Percentiles rank a stretch among this genome's conserved stretches.
Conservation (phyloP, 495 filamentous ascomycete species). For the Podospora appendiculata region DNA sequence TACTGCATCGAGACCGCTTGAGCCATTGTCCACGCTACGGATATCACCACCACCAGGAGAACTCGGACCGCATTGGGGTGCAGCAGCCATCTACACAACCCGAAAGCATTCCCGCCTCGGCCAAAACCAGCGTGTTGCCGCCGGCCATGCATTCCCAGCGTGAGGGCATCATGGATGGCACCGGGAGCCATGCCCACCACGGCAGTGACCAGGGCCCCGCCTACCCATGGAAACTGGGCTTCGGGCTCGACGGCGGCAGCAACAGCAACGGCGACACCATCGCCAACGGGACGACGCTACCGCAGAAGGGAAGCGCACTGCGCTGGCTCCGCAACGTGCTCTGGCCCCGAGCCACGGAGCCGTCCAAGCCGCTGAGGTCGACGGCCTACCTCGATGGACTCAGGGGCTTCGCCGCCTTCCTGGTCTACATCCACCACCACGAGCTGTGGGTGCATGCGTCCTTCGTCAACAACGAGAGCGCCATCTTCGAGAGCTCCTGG, state of each 20-base stretch:
- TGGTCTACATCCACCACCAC: conserved; percentile 42
- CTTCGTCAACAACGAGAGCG: conserved; percentile 6
- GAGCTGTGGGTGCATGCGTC: conserved; percentile 30
- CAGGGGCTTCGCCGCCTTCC: conserved; percentile 35
- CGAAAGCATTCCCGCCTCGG: too few species aligned
- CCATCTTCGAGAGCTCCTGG: conserved; percentile 27
- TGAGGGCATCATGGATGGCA: conserved; percentile 11
- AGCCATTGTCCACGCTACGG: too few species aligned
- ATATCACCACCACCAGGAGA: too few species aligned
- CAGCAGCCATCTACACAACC: too few species aligned
- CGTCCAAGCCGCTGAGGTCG: conserved; percentile 15
- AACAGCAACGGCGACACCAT: too few species aligned
- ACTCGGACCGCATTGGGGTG: too few species aligned
- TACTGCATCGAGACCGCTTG: too few species aligned
- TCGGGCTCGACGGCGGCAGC: too few species aligned
- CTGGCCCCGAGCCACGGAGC: conserved; percentile 8
- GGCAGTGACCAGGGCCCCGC: too few species aligned
- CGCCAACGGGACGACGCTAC: not conserved
- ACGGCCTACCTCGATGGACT: conserved; percentile 43
- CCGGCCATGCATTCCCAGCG: conserved; percentile 10
- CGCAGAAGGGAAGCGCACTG: conserved; percentile 10
- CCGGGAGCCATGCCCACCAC: not conserved
- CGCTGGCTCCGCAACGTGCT: conserved; percentile 3
- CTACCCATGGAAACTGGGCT: too few species aligned
- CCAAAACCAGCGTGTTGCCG: too few species aligned